Percentiles rank a stretch among this genome's conserved stretches.
Conservation (phyloP, 2,329 filamentous ascomycete genomes). For the Fusarium drepaniforme region DNA sequence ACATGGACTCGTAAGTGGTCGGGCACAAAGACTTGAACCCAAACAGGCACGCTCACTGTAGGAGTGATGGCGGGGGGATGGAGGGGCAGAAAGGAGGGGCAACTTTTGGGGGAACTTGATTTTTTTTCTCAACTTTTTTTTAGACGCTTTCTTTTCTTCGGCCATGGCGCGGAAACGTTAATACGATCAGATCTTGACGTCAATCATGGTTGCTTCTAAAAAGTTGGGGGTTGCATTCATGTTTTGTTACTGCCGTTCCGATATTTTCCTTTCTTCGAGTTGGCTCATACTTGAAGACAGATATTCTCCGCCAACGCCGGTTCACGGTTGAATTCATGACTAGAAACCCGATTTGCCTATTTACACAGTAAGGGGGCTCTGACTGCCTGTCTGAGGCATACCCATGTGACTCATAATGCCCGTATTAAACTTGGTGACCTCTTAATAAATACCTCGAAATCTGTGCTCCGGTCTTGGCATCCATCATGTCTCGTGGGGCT, state of each 20-base stretch:
- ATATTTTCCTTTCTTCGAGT: not conserved
- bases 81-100: conserved; percentile 34
- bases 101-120: conserved; percentile 6
- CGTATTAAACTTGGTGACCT: not conserved
- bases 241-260: not conserved
- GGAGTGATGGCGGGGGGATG: conserved; percentile 8
- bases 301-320: not conserved
- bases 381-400: not conserved
- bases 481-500: not conserved
- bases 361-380: not conserved
- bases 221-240: not conserved
- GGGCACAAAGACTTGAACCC: conserved; percentile 33
- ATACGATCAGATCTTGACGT: conserved; percentile 1
- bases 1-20: conserved; percentile 22
- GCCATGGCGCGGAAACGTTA: not conserved
- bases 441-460: not conserved
- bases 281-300: not conserved
- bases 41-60: conserved; percentile 2
- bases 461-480: not conserved
- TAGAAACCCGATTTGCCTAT: not conserved
- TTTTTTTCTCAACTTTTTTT: not conserved
- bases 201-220: not conserved
- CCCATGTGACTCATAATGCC: not conserved
- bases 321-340: not conserved
- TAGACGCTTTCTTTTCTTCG: not conserved